These are phyloP conservation scores for Claviceps citrina DNA, from an alignment of 2,329 filamentous ascomycete genomes.

Conservation along the genomic window DNA sequence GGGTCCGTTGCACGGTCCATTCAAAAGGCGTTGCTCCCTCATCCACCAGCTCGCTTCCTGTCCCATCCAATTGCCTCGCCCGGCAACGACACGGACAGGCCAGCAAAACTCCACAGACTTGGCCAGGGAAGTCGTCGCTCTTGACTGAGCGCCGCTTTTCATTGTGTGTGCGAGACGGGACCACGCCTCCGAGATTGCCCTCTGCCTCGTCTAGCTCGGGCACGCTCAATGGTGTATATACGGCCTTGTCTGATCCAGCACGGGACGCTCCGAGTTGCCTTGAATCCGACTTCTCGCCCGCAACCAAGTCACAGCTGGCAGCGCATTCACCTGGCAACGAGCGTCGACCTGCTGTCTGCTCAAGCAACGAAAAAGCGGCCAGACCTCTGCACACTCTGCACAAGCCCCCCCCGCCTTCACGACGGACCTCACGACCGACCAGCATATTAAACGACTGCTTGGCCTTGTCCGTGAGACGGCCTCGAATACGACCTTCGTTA, in stretches of 20 bases:
- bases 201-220: background rate
- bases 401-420: background rate
- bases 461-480: constrained; percentile 2
- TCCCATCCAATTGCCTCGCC: constrained; percentile 16
- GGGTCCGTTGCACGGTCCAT: constrained; percentile 17
- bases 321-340: constrained; percentile 3
- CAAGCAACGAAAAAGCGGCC: constrained; percentile 7
- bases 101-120: constrained; percentile 5
- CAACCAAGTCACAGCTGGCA: background rate
- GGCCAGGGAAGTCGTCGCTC: constrained; percentile 5
- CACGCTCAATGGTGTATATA: too few species aligned
- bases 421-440: background rate
- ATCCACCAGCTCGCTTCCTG: constrained; percentile 15
- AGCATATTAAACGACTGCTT: background rate
- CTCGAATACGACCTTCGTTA: constrained; percentile 3
- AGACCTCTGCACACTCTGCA: background rate
- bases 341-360: background rate
- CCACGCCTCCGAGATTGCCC: background rate
- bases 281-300: background rate
- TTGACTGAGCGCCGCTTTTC: constrained; percentile 8
- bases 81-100: constrained; percentile 8
- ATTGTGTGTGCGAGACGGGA: constrained; percentile 6
- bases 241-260: background rate
- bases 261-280: background rate
- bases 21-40: constrained; percentile 27